Base-by-base conservation (phyloP, 2,329 filamentous ascomycete genomes). In the Paracoccidioides brasiliensis region DNA sequence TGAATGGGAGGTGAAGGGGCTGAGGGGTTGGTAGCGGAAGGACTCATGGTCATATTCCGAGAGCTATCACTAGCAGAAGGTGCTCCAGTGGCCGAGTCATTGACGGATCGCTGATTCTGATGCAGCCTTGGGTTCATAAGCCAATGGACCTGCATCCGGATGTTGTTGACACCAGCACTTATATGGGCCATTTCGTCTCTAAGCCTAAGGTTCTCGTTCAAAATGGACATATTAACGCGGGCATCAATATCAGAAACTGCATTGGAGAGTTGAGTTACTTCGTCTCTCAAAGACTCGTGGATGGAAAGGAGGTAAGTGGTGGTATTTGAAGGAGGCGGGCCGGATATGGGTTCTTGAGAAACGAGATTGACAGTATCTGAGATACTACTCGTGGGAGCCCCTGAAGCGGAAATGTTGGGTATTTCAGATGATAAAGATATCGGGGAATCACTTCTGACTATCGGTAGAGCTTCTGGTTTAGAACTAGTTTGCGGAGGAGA, bases 111-210 rank as follows among this genome's bases (percentile, higher is more conserved):
- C 44, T 70, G 63, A 2, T 64, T 65, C 28, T 74, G 67, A 56
- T 80, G 77, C 57, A 82, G 66, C 15, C 79, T 76, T 1, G 78
- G 74, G 57, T 78, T 80, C 63, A 81, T 78, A 10, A 83, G 72
- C 81, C 81, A 83, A 53, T 82, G 80, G 28, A 84, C 72, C 62
- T 84, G 81, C 70, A 82, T 76, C 54, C 78, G 75, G 58, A 83
- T 74, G 14, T 74, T 77, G 60, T 76, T 79, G 46, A 84, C 74
- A 42, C 79, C 80, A 3, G 80, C 80, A 57, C 79, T 81, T 6
- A 79, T 77, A 62, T 82, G 80, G 9, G 80, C 74, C 69, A 83
- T 77, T 57, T 84, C 80, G 60, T 83, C 81, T 57, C 81, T 80
- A 52, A 78, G 74, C 3, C 80, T 78, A 37, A 83, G 72, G 49